Conservation (phyloP, 495 filamentous ascomycete genomes). For the Patellaria atrata region DNA sequence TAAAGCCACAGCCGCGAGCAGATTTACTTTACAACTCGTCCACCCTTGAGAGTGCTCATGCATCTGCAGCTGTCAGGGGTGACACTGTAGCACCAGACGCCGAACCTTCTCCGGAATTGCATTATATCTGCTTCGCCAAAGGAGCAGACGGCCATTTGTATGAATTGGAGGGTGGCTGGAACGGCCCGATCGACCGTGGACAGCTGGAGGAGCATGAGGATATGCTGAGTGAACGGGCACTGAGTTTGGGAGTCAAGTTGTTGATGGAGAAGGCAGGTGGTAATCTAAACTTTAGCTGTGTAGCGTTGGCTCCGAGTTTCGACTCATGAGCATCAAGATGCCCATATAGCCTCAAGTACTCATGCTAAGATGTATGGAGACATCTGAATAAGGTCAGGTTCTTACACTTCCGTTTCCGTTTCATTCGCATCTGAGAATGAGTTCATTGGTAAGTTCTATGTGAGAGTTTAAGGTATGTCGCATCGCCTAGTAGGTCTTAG, state of each 20-base stretch:
- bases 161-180: conserved; percentile 22
- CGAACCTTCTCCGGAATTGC: conserved; percentile 6
- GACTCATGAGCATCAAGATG: too few relatives aligned
- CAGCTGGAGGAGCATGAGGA: conserved; percentile 12
- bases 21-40: conserved; percentile 57
- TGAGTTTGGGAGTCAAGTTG: conserved; percentile 8
- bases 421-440: too few relatives aligned
- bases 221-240: conserved; percentile 8
- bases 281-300: conserved; percentile 12
- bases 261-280: conserved; percentile 14
- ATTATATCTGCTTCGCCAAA: conserved; percentile 17
- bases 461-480: too few relatives aligned
- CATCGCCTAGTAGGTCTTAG: too few relatives aligned
- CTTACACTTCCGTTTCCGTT: too few relatives aligned
- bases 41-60: conserved; percentile 58
- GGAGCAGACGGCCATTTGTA: conserved; percentile 16
- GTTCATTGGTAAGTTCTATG: too few relatives aligned
- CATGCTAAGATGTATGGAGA: too few relatives aligned
- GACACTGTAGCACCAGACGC: conserved; percentile 29
- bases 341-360: too few relatives aligned
- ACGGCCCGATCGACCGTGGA: conserved; percentile 19
- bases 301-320: conserved; percentile 9
- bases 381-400: too few relatives aligned
- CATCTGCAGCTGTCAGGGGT: conserved; percentile 52
- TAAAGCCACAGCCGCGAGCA: conserved; percentile 44